Conservation (phyloP, 2,329 filamentous ascomycete genomes). For the Monilinia polystroma region DNA sequence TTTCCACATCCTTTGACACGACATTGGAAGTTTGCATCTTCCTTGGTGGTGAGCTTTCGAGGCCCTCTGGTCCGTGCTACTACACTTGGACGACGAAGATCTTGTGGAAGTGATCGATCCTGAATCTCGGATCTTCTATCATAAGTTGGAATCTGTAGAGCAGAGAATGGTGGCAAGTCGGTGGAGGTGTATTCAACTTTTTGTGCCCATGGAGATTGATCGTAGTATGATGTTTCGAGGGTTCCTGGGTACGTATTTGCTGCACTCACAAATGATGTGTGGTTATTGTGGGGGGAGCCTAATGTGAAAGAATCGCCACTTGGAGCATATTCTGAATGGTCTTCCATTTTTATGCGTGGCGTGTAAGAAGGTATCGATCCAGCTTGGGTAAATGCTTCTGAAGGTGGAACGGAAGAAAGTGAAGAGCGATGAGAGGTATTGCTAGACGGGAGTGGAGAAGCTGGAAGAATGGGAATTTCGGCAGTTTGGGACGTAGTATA, state of each 20-base stretch:
- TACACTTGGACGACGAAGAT: slow-evolving; percentile 28
- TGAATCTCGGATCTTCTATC: slow-evolving; percentile 36
- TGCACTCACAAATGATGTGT: slow-evolving; percentile 32
- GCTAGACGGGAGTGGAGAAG: slow-evolving; percentile 38
- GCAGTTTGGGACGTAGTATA: slow-evolving; percentile 45
- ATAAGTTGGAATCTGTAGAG: slow-evolving; percentile 34
- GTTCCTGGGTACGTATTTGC: slow-evolving; percentile 35
- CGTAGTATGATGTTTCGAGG: slow-evolving; percentile 37
- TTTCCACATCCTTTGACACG: slow-evolving; percentile 68
- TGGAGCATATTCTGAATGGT: slow-evolving; percentile 35
- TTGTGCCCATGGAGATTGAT: slow-evolving; percentile 32
- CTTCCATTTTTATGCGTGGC: slow-evolving; percentile 40
- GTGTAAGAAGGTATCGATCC: slow-evolving; percentile 37
- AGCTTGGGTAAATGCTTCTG: slow-evolving; percentile 38
- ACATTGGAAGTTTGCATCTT: slow-evolving; percentile 72
- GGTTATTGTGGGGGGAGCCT: slow-evolving; percentile 33
- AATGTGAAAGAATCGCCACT: slow-evolving; percentile 34
- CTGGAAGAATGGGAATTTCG: slow-evolving; percentile 38
- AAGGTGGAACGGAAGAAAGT: slow-evolving; percentile 39
- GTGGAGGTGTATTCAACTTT: slow-evolving; percentile 36
- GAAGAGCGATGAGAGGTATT: slow-evolving; percentile 40
- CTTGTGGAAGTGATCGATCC: slow-evolving; percentile 29
- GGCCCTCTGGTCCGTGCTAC: slow-evolving; percentile 40
- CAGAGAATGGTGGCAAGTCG: slow-evolving; percentile 36
- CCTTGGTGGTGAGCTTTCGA: slow-evolving; percentile 60